phyloP scores from a whole-genome alignment of 805 yeast genomes.

The Pichia phayaonensis region DNA sequence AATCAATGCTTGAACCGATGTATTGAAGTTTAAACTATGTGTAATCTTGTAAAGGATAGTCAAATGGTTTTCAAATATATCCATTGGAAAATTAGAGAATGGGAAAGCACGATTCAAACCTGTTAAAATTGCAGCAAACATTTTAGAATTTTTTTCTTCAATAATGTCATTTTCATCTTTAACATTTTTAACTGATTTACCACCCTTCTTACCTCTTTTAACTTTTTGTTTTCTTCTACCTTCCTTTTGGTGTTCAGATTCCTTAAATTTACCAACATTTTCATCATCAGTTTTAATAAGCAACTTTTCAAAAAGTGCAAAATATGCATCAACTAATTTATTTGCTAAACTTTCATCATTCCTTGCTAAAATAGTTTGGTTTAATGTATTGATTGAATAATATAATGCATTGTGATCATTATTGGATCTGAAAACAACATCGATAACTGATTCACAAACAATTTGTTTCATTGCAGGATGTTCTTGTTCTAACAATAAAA shows the following conservation, averaged over 20 bases:
- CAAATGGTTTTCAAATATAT: slow-evolving; percentile 66
- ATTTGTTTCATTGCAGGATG: slow-evolving; percentile 95
- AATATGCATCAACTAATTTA: slow-evolving; percentile 72
- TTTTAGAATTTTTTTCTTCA: slow-evolving; percentile 76
- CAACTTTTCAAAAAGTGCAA: slow-evolving; percentile 77
- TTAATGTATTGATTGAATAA: slow-evolving; percentile 79
- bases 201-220: slow-evolving; percentile 85
- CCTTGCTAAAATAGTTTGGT: slow-evolving; percentile 83
- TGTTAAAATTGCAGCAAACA: slow-evolving; percentile 85
- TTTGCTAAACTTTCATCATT: slow-evolving; percentile 79
- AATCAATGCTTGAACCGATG: slow-evolving; percentile 86
- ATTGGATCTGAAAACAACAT: slow-evolving; percentile 63
- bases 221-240: slow-evolving; percentile 64
- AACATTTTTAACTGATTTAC: slow-evolving; percentile 60
- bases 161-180: slow-evolving; percentile 56
- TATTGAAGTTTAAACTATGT: slow-evolving; percentile 88
- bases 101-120: slow-evolving; percentile 97
- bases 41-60: slow-evolving; percentile 84
- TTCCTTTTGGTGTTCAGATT: slow-evolving; percentile 44
- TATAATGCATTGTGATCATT: slow-evolving; percentile 84
- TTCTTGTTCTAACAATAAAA: slow-evolving; percentile 73
- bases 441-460: slow-evolving; percentile 71
- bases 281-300: slow-evolving; percentile 58
- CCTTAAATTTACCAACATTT: slow-evolving; percentile 32
- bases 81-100: slow-evolving; percentile 67